Evolutionary conservation across 768 basidiomycete genomes (phyloP).

Genomic region (Phaeolepiota aurea): DNA sequence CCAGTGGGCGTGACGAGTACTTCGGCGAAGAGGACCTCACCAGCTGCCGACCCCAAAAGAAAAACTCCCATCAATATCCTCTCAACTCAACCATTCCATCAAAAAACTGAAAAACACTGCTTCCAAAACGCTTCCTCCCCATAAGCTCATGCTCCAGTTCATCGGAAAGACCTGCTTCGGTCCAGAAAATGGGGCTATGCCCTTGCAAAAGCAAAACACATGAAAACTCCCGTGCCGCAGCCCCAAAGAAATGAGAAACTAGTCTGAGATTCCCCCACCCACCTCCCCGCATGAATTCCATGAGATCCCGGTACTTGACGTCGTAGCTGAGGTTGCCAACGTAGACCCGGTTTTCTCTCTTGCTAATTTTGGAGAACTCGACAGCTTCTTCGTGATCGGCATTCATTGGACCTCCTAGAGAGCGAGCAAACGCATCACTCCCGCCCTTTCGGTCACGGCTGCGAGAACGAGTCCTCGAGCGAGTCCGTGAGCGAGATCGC

Average conservation of each 20-base stretch:
- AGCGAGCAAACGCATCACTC: constrained; percentile 63
- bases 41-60: constrained; percentile 89
- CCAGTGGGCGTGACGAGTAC: constrained; percentile 95
- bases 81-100: constrained; percentile 48
- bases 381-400: constrained; percentile 89
- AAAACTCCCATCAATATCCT: constrained; percentile 95
- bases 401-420: constrained; percentile 84
- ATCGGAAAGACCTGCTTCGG: constrained; percentile 20
- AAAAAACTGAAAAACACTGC: constrained; percentile 32
- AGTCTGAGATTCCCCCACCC: constrained; percentile 76
- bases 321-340: constrained; percentile 99
- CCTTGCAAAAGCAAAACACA: constrained; percentile 2
- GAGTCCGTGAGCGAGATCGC: constrained; percentile 42
- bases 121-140: constrained; percentile 22
- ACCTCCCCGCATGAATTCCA: constrained; percentile 99
- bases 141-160: constrained; percentile 32
- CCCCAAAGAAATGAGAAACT: constrained; percentile 39
- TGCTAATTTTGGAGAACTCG: constrained; percentile 93
- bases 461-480: constrained; percentile 58
- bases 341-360: constrained; percentile 97
- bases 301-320: constrained; percentile 96
- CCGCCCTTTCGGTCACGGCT: constrained; percentile 51
- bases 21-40: constrained; percentile 99
- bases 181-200: constrained; percentile 13
- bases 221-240: constrained; percentile 11